phyloP scores from a whole-genome alignment of 345 rosid species.

The Sonneratia alba region DNA sequence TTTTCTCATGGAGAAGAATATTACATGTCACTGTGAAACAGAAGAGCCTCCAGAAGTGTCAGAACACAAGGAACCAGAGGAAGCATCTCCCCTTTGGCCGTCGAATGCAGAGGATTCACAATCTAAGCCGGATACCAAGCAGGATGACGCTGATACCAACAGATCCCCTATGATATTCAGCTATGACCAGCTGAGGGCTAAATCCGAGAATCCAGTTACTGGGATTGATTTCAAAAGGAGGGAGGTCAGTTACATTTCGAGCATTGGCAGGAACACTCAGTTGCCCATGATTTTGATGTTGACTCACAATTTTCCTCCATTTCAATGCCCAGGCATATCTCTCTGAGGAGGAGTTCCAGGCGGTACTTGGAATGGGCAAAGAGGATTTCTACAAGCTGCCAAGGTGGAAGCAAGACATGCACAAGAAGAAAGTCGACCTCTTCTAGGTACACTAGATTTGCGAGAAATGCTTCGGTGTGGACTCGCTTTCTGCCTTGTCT shows the following conservation, averaged over 20 bases:
- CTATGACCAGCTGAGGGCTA: conserved; percentile 78
- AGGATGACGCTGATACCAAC: conserved; percentile 28
- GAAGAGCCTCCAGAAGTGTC: conserved; percentile 30
- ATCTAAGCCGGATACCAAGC: conserved; percentile 30
- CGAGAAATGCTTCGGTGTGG: background rate
- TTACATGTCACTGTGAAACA: background rate
- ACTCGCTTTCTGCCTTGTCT: background rate
- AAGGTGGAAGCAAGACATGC: conserved; percentile 95
- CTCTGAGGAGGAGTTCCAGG: conserved; percentile 69
- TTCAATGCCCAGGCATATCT: conserved; percentile 54
- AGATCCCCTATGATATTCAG: conserved; percentile 42
- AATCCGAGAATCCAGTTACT: conserved; percentile 74
- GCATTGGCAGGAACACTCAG: background rate
- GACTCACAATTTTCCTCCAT: background rate
- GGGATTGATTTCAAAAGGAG: conserved; percentile 88
- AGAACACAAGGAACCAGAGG: conserved; percentile 39
- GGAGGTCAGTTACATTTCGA: conserved; percentile 51
- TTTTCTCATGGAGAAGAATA: background rate
- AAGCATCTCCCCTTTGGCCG: conserved; percentile 31
- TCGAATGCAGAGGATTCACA: conserved; percentile 14
- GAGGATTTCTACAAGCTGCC: conserved; percentile 77
- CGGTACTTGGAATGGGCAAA: conserved; percentile 60
- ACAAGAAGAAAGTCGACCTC: conserved; percentile 72
- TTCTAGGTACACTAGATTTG: conserved; percentile 28
- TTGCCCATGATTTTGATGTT: background rate